phyloP scores from a whole-genome alignment of 2,329 filamentous ascomycete genomes.

The Lithohypha guttulata region DNA sequence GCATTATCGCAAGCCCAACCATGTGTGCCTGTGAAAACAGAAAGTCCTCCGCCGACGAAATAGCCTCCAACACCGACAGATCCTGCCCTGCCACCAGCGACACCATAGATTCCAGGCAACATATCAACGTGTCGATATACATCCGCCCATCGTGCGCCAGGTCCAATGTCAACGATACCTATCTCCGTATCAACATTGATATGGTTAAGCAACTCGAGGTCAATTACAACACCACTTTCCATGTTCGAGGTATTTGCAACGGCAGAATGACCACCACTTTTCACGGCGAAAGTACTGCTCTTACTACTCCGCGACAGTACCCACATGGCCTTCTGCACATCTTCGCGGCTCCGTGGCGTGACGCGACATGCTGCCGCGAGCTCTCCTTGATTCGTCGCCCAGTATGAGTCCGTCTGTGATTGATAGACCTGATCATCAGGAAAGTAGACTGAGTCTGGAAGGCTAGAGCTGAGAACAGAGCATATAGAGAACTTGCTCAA shows the following conservation, averaged over 20 bases:
- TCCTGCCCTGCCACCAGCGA: slow-evolving; percentile 26
- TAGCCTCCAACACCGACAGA: slow-evolving; percentile 30
- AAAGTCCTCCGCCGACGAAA: slow-evolving; percentile 28
- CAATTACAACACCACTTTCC: slow-evolving; percentile 25
- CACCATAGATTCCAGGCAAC: slow-evolving; percentile 16
- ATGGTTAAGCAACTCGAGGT: slow-evolving; percentile 19
- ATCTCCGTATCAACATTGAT: slow-evolving; percentile 19
- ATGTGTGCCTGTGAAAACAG: slow-evolving; percentile 26
- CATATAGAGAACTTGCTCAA: neutral
- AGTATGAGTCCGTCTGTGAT: neutral
- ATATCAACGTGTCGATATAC: slow-evolving; percentile 24
- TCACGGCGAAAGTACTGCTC: slow-evolving; percentile 2
- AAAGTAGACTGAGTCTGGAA: neutral
- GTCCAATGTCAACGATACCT: slow-evolving; percentile 21
- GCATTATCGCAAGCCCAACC: slow-evolving; percentile 31
- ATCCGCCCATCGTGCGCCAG: slow-evolving; percentile 25
- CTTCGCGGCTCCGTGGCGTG: neutral
- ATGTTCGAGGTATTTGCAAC: slow-evolving; percentile 26
- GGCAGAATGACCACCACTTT: slow-evolving; percentile 8
- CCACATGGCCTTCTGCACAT: neutral
- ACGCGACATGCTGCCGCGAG: neutral
- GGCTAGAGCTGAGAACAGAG: neutral
- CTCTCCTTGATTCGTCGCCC: slow-evolving; percentile 1
- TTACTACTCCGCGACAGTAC: neutral
- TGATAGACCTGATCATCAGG: neutral